Evolutionary conservation across 345 rosid genomes (phyloP).

Genomic region (Sisymbrium irio): DNA sequence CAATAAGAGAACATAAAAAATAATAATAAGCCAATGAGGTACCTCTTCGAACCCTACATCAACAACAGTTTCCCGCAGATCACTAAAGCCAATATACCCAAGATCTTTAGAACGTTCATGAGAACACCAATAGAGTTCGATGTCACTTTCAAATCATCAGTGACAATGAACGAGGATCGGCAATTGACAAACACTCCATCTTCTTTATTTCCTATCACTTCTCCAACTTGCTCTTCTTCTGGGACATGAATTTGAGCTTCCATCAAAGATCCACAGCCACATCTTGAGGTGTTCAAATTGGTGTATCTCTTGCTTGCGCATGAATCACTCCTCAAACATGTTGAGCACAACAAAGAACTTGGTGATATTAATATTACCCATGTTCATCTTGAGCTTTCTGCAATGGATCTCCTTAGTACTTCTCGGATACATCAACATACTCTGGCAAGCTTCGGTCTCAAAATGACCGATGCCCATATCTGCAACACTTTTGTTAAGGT

Average conservation of each 20-base stretch:
- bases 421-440: conserved; percentile 8
- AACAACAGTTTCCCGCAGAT: neutral
- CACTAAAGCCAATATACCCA: neutral
- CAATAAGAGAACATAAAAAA: neutral
- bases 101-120: neutral
- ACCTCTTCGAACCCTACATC: conserved; percentile 21
- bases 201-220: neutral
- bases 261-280: conserved; percentile 15
- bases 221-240: neutral
- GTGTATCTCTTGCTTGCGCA: neutral
- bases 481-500: conserved; percentile 15
- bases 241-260: neutral
- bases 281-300: neutral
- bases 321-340: neutral
- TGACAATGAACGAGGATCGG: conserved; percentile 15
- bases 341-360: neutral
- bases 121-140: neutral
- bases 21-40: neutral
- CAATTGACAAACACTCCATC: conserved; percentile 19
- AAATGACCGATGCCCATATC: neutral
- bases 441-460: conserved; percentile 4
- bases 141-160: conserved; percentile 12
- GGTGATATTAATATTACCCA: neutral
- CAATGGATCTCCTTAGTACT: neutral
- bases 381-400: conserved; percentile 12